Base-by-base conservation (phyloP, 768 basidiomycete genomes). In the Russula lepida region DNA sequence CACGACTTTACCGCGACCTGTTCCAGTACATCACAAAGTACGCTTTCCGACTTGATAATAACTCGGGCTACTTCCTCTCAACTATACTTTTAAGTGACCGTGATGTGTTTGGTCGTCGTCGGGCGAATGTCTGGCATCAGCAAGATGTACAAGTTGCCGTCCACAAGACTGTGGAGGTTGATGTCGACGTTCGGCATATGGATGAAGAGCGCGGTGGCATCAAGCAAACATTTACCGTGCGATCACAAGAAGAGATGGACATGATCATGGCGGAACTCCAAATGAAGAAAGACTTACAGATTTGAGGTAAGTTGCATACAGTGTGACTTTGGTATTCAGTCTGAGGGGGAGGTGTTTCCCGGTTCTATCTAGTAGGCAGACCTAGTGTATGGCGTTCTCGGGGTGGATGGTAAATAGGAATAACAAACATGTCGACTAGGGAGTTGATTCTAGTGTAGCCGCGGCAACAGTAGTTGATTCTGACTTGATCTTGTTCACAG, bases 1-100 rank as follows among this genome's bases (percentile, higher is more conserved):
- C 63, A 28, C 63, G 63, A 30, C 59, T 64, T 46, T 64, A 61
- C 39, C 63, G 63, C 8, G 63, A 64, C 44, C 33, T 64, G 27
- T 64, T 64, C 53, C 59, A 64, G 59, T 64, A 64, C 41, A 64
- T 64, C 21, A 63, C 62, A 63, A 63, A 50, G 62, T 63, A 63
- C 30, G 57, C 46, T 23, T 32, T 15, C 21, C 37, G 33, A 19
- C 23, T 25, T 58, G 62, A 58, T 44, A 58, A 58, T 44, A 58
- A 39, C 51, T 48, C 52, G 13, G 30, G 25, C 51, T 54, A 49
- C 25, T 2, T 41, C 54, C 52, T 62, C 61, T 58, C 46, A 63
- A 63, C 57, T 48, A 8, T 58, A 30, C 35, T 28, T 54, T 63
- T 33, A 58, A 63, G 62, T 58, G 62, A 63, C 30, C 62, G 58